A percentile compares a stretch with the other conserved stretches of the same genome.
Evolutionary conservation across 78 protist species (phyloP).

Genomic region (Speleostelium caveatum): DNA sequence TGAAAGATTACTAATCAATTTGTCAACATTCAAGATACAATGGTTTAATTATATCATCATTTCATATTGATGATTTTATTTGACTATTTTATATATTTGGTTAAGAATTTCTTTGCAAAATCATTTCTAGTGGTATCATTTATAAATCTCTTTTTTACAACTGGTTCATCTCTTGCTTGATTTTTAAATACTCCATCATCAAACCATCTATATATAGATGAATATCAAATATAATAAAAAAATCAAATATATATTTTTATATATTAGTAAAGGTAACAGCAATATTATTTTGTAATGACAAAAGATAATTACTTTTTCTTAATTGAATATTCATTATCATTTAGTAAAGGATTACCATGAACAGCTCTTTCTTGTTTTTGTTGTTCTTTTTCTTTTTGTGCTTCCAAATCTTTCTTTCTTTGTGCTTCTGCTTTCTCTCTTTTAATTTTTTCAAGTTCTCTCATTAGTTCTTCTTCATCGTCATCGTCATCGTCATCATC

Average conservation of each 20-base stretch:
- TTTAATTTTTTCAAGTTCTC: conserved; percentile 65
- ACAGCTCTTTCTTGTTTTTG: conserved; percentile 26
- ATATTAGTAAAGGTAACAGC: conserved; percentile 71
- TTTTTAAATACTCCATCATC: conserved; percentile 69
- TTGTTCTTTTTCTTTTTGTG: conserved; percentile 15
- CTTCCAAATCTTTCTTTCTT: conserved; percentile 42
- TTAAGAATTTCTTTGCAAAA: conserved; percentile 56
- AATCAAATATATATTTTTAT: conserved; percentile 79
- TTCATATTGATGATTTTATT: not conserved
- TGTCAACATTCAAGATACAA: not conserved
- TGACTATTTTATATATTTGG: conserved; percentile 46
- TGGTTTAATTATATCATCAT: not conserved
- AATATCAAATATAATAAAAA: conserved; percentile 1
- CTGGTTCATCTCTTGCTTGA: conserved; percentile 77
- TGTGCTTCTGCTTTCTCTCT: conserved; percentile 52
- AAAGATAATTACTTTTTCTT: conserved; percentile 57
- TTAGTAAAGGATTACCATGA: conserved; percentile 55
- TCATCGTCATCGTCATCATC: conserved; percentile 48
- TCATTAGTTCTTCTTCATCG: conserved; percentile 70
- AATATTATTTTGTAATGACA: not conserved
- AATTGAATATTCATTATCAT: conserved; percentile 28
- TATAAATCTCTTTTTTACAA: conserved; percentile 60
- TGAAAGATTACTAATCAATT: conserved; percentile 22
- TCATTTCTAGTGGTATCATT: conserved; percentile 78
- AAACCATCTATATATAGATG: conserved; percentile 16